Percentiles rank a stretch among this genome's conserved stretches.
phyloP scores from a whole-genome alignment of 2,329 filamentous ascomycete species.

The Pseudomassariella vexata region DNA sequence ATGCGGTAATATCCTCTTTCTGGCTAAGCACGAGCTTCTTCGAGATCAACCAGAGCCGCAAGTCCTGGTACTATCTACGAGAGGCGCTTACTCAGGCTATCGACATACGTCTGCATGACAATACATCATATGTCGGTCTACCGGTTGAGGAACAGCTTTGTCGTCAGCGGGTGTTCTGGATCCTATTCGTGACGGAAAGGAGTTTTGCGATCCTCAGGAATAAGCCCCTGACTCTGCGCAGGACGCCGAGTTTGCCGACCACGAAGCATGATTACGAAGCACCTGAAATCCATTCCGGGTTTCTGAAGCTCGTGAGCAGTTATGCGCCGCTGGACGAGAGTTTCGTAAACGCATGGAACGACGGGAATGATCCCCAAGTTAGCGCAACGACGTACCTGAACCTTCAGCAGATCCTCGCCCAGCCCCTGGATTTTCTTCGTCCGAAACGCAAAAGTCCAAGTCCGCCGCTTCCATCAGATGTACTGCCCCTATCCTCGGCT shows the following conservation, averaged over 20 bases:
- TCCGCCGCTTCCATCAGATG: background rate
- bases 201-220: conserved; percentile 61
- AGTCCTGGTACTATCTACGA: conserved; percentile 56
- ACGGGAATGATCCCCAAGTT: conserved; percentile 35
- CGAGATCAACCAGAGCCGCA: conserved; percentile 54
- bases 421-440: conserved; percentile 25
- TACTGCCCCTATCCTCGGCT: background rate
- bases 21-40: conserved; percentile 57
- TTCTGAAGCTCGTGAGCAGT: conserved; percentile 53
- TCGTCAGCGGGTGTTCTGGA: conserved; percentile 54
- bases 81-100: conserved; percentile 56
- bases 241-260: conserved; percentile 50
- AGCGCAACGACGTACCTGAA: conserved; percentile 27
- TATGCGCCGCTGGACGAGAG: conserved; percentile 59
- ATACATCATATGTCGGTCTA: conserved; percentile 44
- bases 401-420: conserved; percentile 26
- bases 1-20: conserved; percentile 56
- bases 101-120: conserved; percentile 53
- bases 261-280: conserved; percentile 47
- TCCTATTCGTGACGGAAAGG: conserved; percentile 55
- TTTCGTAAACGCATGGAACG: conserved; percentile 61
- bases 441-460: conserved; percentile 13
- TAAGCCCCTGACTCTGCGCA: conserved; percentile 55
- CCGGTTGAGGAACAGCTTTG: conserved; percentile 46
- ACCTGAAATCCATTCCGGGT: conserved; percentile 48